A percentile compares a stretch with the other conserved stretches of the same genome.
Conservation (phyloP, 208 protist genomes). For the Blastocrithidia nonstop region DNA sequence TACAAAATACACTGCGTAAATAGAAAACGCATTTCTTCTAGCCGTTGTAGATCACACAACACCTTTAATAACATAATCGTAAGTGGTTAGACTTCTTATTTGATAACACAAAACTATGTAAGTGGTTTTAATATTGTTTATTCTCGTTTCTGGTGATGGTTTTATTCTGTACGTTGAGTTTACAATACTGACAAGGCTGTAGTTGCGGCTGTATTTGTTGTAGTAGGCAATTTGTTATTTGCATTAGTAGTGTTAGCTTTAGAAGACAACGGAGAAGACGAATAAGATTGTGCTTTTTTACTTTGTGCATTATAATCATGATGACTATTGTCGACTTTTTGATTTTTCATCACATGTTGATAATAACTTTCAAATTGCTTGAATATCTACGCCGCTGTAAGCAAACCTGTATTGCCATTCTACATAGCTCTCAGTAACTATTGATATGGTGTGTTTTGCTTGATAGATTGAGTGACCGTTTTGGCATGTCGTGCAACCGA, state of each 20-base stretch:
- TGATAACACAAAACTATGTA: conserved; percentile 44
- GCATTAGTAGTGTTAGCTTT: no score
- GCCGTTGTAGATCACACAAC: conserved; percentile 59
- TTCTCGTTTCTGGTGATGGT: background rate
- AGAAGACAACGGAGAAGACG: no score
- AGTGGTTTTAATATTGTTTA: conserved; percentile 18
- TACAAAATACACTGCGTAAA: conserved; percentile 74
- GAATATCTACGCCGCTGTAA: conserved; percentile 47
- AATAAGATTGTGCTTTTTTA: no score
- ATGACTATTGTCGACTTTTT: no score
- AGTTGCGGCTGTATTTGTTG: conserved; percentile 6
- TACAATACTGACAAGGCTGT: background rate
- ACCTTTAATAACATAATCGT: conserved; percentile 72
- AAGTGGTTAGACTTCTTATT: conserved; percentile 50
- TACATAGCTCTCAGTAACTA: conserved; percentile 36
- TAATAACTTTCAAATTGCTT: conserved; percentile 63
- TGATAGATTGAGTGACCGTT: background rate
- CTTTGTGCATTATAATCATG: no score
- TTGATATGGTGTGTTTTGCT: conserved; percentile 22
- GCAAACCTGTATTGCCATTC: conserved; percentile 32
- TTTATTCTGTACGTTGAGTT: no score
- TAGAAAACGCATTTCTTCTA: conserved; percentile 82
- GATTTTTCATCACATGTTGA: conserved; percentile 6
- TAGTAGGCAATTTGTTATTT: no score
- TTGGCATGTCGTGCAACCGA: background rate